Evolutionary conservation across 805 yeast genomes (phyloP).

Genomic region (Kazachstania kunashirensis): DNA sequence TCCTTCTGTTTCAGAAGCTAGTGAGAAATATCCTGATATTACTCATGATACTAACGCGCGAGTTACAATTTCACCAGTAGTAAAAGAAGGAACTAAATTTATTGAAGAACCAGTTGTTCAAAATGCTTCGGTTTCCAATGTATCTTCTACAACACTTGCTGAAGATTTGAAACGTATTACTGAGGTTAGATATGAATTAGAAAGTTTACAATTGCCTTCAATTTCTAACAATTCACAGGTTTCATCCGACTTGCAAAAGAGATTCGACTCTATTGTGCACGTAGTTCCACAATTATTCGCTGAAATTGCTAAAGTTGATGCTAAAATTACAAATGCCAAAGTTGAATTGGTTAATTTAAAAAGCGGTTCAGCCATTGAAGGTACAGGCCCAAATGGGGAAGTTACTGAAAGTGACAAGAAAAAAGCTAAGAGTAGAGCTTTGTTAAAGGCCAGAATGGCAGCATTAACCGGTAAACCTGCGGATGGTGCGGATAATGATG

Average conservation of each 20-base stretch:
- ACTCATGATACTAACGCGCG: not conserved
- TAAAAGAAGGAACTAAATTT: not conserved
- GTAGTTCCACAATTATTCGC: constrained; percentile 63
- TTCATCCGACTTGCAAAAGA: constrained; percentile 39
- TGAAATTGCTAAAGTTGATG: constrained; percentile 54
- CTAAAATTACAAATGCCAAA: constrained; percentile 56
- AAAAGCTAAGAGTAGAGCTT: constrained; percentile 70
- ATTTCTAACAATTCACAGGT: constrained; percentile 16
- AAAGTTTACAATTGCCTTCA: constrained; percentile 33
- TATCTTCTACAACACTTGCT: constrained; percentile 7
- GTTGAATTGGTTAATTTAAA: constrained; percentile 54
- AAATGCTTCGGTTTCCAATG: not conserved
- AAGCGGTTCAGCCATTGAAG: constrained; percentile 63
- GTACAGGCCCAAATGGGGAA: constrained; percentile 81
- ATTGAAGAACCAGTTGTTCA: not conserved
- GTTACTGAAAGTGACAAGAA: constrained; percentile 76
- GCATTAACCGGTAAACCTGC: constrained; percentile 47
- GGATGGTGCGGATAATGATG: constrained; percentile 1
- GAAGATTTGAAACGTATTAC: constrained; percentile 50
- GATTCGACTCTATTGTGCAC: constrained; percentile 55
- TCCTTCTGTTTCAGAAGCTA: constrained; percentile 1
- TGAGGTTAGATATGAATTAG: constrained; percentile 51
- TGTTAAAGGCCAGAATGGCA: constrained; percentile 81
- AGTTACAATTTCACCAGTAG: not conserved
- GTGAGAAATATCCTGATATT: constrained; percentile 4